Conservation (phyloP, 2,329 filamentous ascomycete genomes). For the Camillea tinctor region DNA sequence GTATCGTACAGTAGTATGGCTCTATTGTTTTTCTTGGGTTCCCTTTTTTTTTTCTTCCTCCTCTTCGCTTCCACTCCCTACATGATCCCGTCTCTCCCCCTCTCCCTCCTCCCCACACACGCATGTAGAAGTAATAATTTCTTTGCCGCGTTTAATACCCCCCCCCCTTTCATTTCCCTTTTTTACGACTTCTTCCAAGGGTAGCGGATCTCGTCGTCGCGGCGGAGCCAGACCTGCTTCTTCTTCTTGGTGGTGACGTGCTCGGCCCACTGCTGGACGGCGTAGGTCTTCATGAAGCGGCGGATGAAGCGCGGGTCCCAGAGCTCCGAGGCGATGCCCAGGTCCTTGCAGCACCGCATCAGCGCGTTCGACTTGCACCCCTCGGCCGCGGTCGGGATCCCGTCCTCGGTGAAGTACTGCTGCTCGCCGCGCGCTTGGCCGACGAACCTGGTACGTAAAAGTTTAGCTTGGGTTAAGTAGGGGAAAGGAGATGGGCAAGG, state of each 20-base stretch:
- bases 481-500: not conserved
- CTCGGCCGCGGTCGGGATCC: constrained; percentile 90
- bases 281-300: constrained; percentile 72
- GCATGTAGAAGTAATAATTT: no score
- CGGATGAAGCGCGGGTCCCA: constrained; percentile 95
- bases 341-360: constrained; percentile 97
- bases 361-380: constrained; percentile 97
- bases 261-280: constrained; percentile 85
- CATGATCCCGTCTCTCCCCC: no score
- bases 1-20: no score
- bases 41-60: no score
- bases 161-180: not conserved
- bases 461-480: constrained; percentile 2
- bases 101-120: no score
- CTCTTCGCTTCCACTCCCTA: no score
- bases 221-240: constrained; percentile 82
- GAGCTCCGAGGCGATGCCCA: constrained; percentile 90
- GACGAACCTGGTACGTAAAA: constrained; percentile 67
- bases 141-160: no score
- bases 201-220: constrained; percentile 71
- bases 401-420: constrained; percentile 85
- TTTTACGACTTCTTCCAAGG: constrained; percentile 49
- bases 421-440: constrained; percentile 93
- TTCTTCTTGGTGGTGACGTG: constrained; percentile 84
- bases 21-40: no score